Percentiles rank a stretch among this genome's conserved stretches.
Evolutionary conservation across 352 stramenopile genomes (phyloP).

Genomic region (Peronospora farinosa): DNA sequence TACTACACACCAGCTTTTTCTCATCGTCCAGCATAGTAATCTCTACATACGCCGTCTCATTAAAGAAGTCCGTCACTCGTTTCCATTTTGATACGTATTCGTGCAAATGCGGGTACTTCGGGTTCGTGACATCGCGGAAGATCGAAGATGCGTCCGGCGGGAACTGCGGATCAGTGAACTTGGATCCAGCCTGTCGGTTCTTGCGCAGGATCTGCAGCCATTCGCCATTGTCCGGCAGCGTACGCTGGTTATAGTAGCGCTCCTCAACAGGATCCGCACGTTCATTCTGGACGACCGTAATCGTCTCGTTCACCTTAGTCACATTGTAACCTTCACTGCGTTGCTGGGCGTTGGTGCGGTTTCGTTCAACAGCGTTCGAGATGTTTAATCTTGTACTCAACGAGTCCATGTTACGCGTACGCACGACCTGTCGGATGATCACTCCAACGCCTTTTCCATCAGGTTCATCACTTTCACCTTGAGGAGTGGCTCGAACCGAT

Average conservation of each 20-base stretch:
- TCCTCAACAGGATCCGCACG: slow-evolving; percentile 52
- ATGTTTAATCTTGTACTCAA: slow-evolving; percentile 66
- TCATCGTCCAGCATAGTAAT: slow-evolving; percentile 80
- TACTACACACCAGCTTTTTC: slow-evolving; percentile 77
- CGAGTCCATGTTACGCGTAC: slow-evolving; percentile 68
- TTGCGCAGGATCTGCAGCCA: slow-evolving; percentile 74
- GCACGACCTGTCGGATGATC: slow-evolving; percentile 43
- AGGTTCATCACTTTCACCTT: slow-evolving; percentile 50
- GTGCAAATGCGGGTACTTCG: slow-evolving; percentile 65
- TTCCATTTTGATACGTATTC: slow-evolving; percentile 83
- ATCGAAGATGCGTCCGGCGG: slow-evolving; percentile 60
- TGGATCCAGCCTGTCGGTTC: slow-evolving; percentile 57
- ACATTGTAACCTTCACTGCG: slow-evolving; percentile 67
- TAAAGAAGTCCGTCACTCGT: slow-evolving; percentile 80
- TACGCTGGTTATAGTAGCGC: slow-evolving; percentile 58
- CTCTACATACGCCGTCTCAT: slow-evolving; percentile 77
- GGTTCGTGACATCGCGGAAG: slow-evolving; percentile 55
- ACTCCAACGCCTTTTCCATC: slow-evolving; percentile 61
- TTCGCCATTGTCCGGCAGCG: slow-evolving; percentile 58
- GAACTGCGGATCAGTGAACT: slow-evolving; percentile 83
- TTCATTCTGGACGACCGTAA: slow-evolving; percentile 67
- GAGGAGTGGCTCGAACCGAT: slow-evolving; percentile 37
- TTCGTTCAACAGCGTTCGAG: slow-evolving; percentile 59
- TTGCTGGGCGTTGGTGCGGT: slow-evolving; percentile 47
- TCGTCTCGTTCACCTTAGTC: slow-evolving; percentile 59